Percentiles rank a stretch among this genome's conserved stretches.
phyloP scores from a whole-genome alignment of 345 rosid genomes.

The Salix caprea region DNA sequence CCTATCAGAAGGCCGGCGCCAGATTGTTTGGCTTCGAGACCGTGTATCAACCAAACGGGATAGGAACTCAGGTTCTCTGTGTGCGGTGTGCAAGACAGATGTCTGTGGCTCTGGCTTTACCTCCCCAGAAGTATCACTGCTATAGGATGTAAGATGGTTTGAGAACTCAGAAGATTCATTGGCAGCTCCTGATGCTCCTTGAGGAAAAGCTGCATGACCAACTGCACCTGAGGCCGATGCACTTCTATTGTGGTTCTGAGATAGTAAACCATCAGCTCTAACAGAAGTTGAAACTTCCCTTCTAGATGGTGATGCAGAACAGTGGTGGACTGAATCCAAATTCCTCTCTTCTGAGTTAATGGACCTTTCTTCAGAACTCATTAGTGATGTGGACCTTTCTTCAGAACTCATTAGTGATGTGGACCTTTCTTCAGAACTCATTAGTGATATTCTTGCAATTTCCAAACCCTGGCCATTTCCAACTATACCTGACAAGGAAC shows the following conservation, averaged over 20 bases:
- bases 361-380: constrained; percentile 50
- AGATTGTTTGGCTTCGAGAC: constrained; percentile 50
- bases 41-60: constrained; percentile 53
- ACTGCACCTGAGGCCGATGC: constrained; percentile 51
- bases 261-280: constrained; percentile 33
- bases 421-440: constrained; percentile 50
- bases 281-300: constrained; percentile 40
- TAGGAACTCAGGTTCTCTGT: constrained; percentile 55
- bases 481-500: constrained; percentile 42
- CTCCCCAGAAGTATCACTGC: constrained; percentile 81
- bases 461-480: constrained; percentile 45
- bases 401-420: constrained; percentile 49
- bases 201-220: constrained; percentile 48
- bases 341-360: constrained; percentile 41
- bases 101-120: constrained; percentile 48
- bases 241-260: constrained; percentile 53
- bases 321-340: constrained; percentile 40
- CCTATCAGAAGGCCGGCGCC: constrained; percentile 81
- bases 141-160: constrained; percentile 50
- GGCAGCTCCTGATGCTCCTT: constrained; percentile 42
- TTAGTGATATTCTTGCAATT: constrained; percentile 58
- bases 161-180: constrained; percentile 57
- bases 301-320: constrained; percentile 47
- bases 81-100: constrained; percentile 32
- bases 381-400: constrained; percentile 50